A percentile compares a stretch with the other conserved stretches of the same genome.
These are phyloP conservation scores for Metarhizium robertsii DNA, from an alignment of 2,329 filamentous ascomycete genomes.

Conservation along the genomic window DNA sequence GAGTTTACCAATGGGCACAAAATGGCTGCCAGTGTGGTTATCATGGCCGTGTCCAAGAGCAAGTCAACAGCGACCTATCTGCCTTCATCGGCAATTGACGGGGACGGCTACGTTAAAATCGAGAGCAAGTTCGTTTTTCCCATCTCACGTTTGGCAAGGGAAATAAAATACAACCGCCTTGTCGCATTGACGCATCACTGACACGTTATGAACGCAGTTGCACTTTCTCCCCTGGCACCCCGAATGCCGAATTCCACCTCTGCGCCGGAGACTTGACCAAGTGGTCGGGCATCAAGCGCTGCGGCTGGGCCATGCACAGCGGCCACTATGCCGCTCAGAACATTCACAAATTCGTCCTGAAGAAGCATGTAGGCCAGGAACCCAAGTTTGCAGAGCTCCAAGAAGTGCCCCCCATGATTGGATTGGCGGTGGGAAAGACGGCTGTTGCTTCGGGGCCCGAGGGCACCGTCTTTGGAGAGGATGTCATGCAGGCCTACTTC, in stretches of 20 bases:
- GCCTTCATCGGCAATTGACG: constrained; percentile 46
- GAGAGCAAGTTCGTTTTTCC: constrained; percentile 35
- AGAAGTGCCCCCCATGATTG: constrained; percentile 56
- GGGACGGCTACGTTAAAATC: constrained; percentile 58
- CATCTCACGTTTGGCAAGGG: neutral
- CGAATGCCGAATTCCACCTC: constrained; percentile 54
- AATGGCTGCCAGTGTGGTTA: constrained; percentile 53
- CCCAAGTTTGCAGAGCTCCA: constrained; percentile 40
- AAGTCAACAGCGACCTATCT: constrained; percentile 55
- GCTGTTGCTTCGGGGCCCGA: constrained; percentile 54
- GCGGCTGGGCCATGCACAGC: constrained; percentile 66
- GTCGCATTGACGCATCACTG: neutral
- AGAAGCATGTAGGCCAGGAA: constrained; percentile 24
- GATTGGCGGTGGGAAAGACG: constrained; percentile 60
- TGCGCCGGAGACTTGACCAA: constrained; percentile 59
- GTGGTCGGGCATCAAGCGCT: constrained; percentile 75
- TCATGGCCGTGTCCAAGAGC: constrained; percentile 59
- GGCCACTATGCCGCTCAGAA: constrained; percentile 59
- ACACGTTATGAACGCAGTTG: constrained; percentile 28
- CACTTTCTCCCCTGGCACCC: constrained; percentile 40
- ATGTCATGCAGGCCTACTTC: constrained; percentile 56
- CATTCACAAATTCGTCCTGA: constrained; percentile 52
- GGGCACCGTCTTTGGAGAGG: constrained; percentile 50
- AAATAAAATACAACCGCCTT: neutral
- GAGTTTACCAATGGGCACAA: constrained; percentile 51